A percentile compares a stretch with the other conserved stretches of the same genome.
These are phyloP conservation scores for Penicillium robsamsonii DNA, from an alignment of 495 filamentous ascomycete species.

Conservation along the genomic window DNA sequence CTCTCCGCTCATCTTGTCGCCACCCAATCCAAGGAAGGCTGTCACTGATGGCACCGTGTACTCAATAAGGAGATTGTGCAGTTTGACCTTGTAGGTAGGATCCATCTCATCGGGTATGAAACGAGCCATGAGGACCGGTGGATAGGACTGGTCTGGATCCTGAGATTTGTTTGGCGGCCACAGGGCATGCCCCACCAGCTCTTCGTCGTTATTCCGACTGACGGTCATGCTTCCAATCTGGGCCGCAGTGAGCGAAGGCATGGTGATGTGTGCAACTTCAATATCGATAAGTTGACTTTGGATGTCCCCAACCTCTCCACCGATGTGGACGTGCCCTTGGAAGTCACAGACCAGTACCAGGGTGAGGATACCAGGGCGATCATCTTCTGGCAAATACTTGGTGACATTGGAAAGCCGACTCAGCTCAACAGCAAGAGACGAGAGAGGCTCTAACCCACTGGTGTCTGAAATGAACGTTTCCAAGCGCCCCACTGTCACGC, in stretches of 20 bases:
- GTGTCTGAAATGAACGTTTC: conserved; percentile 57
- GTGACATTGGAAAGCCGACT: conserved; percentile 79
- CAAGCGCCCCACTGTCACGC: conserved; percentile 61
- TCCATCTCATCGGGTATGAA: conserved; percentile 94
- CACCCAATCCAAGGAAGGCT: conserved; percentile 66
- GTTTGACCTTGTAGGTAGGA: conserved; percentile 80
- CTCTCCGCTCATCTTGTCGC: conserved; percentile 69
- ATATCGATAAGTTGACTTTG: conserved; percentile 54
- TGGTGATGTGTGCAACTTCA: conserved; percentile 78
- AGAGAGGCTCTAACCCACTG: conserved; percentile 59
- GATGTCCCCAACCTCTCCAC: conserved; percentile 64
- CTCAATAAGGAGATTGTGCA: conserved; percentile 77
- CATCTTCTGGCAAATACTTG: conserved; percentile 94
- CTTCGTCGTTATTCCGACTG: conserved; percentile 63
- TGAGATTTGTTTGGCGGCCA: conserved; percentile 18
- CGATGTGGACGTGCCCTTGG: conserved; percentile 55
- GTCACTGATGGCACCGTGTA: conserved; percentile 81
- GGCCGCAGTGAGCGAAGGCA: conserved; percentile 77
- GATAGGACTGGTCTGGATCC: conserved; percentile 21
- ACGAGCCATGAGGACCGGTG: conserved; percentile 71
- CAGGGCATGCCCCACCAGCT: conserved; percentile 60
- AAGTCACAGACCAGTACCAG: conserved; percentile 64
- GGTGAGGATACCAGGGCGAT: conserved; percentile 84
- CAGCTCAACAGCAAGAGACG: conserved; percentile 73
- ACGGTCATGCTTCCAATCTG: conserved; percentile 61